Base-by-base conservation (phyloP, 129 eudicot species). In the Centaurea solstitialis region DNA sequence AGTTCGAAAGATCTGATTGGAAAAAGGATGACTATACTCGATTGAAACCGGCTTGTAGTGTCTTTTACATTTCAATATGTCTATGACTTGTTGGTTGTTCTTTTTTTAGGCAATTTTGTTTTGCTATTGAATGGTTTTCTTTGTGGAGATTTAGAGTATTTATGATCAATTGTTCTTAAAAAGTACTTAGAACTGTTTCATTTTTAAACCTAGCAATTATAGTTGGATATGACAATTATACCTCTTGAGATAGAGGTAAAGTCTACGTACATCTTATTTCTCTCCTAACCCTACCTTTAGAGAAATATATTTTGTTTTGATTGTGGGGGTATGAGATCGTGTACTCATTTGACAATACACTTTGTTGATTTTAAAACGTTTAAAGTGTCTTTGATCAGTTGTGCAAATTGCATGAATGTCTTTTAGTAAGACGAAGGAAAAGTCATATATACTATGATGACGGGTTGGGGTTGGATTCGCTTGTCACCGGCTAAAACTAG, bases 61-160 rank as follows among this genome's bases (percentile, higher is more conserved):
- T 64, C 22, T 40, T 39, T 47, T 74, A 45, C 28, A 43, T 81
- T 24, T 13, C 69, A 24, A 68, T n/a, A 68, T 82, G 61, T 76
- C 30, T 53, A 39, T 69, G 74, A 71, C 66, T 70, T 71, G 0
- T 76, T 57, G 37, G 11, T 68, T 15, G 76, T 12, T 75, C 21
- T 33, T 15, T 24, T 41, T 2, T 21, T n/a, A n/a, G n/a, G 6
- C 15, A 35, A 35, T 4, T 79, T 40, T 77, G 78, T 77, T 57
- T 64, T 73, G 59, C 17, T 30, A 66, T 50, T 35, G 11, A 73
- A 72, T 70, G 21, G 3, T 10, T 53, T n/a, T 17, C 5, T 26
- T 26, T 26, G 10, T 43, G 67, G 37, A 69, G 57, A 39, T 38
- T 17, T 57, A 4, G 8, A 53, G 62, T 53, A 53, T 53, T 53